Conservation (phyloP, 495 filamentous ascomycete genomes). For the Podospora fimiseda region DNA sequence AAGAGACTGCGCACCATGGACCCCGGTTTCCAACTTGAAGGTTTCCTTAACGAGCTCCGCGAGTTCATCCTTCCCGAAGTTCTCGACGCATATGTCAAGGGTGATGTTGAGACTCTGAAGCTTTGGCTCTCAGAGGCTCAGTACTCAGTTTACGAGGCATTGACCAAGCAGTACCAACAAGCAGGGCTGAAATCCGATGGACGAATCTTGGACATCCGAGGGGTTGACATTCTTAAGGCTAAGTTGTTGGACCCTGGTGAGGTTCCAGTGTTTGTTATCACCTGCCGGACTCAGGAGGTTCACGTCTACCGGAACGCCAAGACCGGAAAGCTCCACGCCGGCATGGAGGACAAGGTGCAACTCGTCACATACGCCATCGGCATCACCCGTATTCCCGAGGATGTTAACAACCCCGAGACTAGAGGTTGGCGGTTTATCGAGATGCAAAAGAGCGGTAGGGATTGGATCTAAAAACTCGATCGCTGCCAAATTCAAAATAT, state of each 20-base stretch:
- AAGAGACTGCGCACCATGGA: conserved; percentile 98
- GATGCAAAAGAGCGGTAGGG: conserved; percentile 94
- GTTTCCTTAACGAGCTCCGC: conserved; percentile 87
- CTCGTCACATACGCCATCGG: conserved; percentile 97
- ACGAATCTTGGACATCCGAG: conserved; percentile 85
- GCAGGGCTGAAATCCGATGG: conserved; percentile 91
- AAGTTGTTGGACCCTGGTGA: conserved; percentile 94
- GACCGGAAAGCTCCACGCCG: conserved; percentile 82
- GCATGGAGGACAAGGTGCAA: conserved; percentile 98
- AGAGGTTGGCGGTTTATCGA: conserved; percentile 95
- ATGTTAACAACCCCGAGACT: conserved; percentile 94
- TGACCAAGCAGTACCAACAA: conserved; percentile 89
- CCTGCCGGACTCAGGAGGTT: conserved; percentile 93
- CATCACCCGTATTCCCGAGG: conserved; percentile 84
- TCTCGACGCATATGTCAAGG: conserved; percentile 95
- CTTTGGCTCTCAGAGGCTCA: conserved; percentile 94
- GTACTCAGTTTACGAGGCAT: conserved; percentile 86
- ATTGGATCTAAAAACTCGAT: conserved; percentile 49
- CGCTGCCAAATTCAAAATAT: not conserved
- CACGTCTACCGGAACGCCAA: conserved; percentile 93
- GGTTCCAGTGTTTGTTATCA: conserved; percentile 94
- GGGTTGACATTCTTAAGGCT: conserved; percentile 84
- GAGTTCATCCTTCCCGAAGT: conserved; percentile 98
- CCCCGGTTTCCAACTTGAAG: conserved; percentile 87
- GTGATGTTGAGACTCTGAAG: conserved; percentile 82